phyloP scores from a whole-genome alignment of 2,329 filamentous ascomycete species.

The Aspergillus sp. region DNA sequence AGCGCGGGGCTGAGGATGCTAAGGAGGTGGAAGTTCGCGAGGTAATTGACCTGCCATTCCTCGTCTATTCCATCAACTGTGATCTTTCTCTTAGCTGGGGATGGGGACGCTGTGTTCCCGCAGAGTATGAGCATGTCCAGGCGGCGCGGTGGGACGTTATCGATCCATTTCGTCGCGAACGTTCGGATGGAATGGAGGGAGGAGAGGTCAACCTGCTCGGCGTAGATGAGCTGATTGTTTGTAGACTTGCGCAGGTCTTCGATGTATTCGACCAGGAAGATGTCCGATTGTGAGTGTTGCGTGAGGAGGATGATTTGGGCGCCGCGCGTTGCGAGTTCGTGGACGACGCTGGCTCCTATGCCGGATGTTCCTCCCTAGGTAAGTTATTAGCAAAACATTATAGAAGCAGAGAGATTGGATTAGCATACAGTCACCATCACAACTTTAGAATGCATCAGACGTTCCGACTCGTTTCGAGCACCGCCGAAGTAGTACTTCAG shows the following conservation, averaged over 20 bases:
- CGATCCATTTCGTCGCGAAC: conserved; percentile 97
- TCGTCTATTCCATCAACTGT: conserved; percentile 83
- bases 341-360: conserved; percentile 77
- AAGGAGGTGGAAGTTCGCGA: conserved; percentile 93
- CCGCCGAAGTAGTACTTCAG: conserved; percentile 81
- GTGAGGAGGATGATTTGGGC: conserved; percentile 92
- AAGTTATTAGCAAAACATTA: neutral
- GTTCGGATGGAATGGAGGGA: conserved; percentile 87
- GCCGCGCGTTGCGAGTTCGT: conserved; percentile 76
- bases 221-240: conserved; percentile 86
- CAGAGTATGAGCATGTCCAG: conserved; percentile 91
- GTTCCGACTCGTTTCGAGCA: conserved; percentile 72
- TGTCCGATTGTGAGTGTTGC: conserved; percentile 76
- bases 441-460: conserved; percentile 90
- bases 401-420: neutral
- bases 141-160: conserved; percentile 86
- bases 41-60: conserved; percentile 93
- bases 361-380: conserved; percentile 83
- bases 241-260: conserved; percentile 79
- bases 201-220: conserved; percentile 88
- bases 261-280: conserved; percentile 90
- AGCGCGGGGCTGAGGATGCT: conserved; percentile 90
- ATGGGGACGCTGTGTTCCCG: conserved; percentile 70
- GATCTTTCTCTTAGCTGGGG: conserved; percentile 57
- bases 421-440: conserved; percentile 80